Conservation (phyloP, 2,329 filamentous ascomycete species). For the Cladosporium sphaerospermum region DNA sequence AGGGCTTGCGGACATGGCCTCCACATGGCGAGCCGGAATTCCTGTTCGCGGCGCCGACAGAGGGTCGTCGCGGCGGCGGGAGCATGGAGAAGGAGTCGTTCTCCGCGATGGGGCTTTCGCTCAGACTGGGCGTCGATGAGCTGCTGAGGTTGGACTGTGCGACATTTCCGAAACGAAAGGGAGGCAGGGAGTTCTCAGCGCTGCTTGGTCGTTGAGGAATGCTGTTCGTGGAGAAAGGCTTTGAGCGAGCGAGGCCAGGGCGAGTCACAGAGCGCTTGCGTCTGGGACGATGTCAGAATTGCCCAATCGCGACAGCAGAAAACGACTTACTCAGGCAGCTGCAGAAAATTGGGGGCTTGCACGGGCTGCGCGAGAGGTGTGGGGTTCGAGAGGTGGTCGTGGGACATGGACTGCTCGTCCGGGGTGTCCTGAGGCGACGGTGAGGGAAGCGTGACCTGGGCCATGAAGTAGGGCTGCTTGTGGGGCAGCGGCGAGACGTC, state of each 20-base stretch:
- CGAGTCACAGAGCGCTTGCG: constrained; percentile 47
- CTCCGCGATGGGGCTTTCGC: constrained; percentile 63
- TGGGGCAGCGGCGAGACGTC: constrained; percentile 90
- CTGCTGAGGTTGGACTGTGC: constrained; percentile 26
- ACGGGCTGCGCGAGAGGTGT: constrained; percentile 13
- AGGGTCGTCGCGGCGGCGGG: constrained; percentile 59
- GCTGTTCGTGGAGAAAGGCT: constrained; percentile 64
- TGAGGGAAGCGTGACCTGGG: constrained; percentile 62
- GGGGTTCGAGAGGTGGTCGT: constrained; percentile 24
- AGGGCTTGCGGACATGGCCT: constrained; percentile 62
- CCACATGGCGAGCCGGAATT: constrained; percentile 70
- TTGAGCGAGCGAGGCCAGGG: constrained; percentile 67
- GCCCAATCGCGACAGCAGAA: neutral
- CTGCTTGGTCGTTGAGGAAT: constrained; percentile 53
- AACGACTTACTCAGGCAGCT: constrained; percentile 25
- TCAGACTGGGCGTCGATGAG: constrained; percentile 60
- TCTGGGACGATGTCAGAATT: constrained; percentile 19
- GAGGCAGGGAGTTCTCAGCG: constrained; percentile 60
- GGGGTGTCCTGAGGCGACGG: constrained; percentile 58
- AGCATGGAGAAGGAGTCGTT: constrained; percentile 42
- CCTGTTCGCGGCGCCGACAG: constrained; percentile 53
- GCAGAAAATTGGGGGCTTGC: constrained; percentile 19
- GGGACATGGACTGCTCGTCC: constrained; percentile 28
- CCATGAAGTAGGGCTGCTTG: constrained; percentile 59
- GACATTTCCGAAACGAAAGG: constrained; percentile 67